Base-by-base conservation (phyloP, 306 rosid species). In the Cucumis melo region DNA sequence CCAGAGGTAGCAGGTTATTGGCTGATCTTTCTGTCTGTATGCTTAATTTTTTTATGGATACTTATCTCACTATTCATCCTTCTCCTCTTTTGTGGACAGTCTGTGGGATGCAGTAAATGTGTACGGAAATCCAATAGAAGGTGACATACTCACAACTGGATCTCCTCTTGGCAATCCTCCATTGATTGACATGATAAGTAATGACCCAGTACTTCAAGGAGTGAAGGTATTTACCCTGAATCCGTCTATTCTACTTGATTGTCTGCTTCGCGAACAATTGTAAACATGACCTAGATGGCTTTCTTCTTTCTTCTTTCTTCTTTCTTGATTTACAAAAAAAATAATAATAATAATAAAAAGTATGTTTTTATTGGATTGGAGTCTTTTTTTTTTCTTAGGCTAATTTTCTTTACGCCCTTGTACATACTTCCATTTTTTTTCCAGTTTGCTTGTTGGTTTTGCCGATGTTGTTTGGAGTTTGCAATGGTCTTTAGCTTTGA, bases 131-230 rank as follows among this genome's bases (percentile, higher is more conserved):
- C 85, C 89, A 78, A 66, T 86, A 79, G 89, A 90, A 66, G 92
- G 89, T 56, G 96, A 87, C 79, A 73, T 78, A 58, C 46, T 94
- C 87, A 83, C 93, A 79, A 90, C 86, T 67, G 97, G 99, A 58
- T 89, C 95, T 80, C 96, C 99, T 66, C 90, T 94, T 46, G 51
- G 83, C 82, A 84, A 84, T 80, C 99, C 99, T 53, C 99, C 99
- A 44, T 87, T 94, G 84, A 75, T 94, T 78, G 93, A 91, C 84
- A 73, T 90, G 95, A 90, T 94, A 78, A 94, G 99, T 81, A 94
- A 84, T 3, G 99, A 94, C 84, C 93, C 97, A 76, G 82, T 92
- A 80, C 92, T 94, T 79, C 86, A 81, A 10, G 91, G 92, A 87
- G 97, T 88, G 83, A 92, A 94, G 97, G 99, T 94, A 78, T 78